These are phyloP conservation scores for Penicillium bovifimosum DNA, from an alignment of 495 filamentous ascomycete genomes.

Conservation along the genomic window DNA sequence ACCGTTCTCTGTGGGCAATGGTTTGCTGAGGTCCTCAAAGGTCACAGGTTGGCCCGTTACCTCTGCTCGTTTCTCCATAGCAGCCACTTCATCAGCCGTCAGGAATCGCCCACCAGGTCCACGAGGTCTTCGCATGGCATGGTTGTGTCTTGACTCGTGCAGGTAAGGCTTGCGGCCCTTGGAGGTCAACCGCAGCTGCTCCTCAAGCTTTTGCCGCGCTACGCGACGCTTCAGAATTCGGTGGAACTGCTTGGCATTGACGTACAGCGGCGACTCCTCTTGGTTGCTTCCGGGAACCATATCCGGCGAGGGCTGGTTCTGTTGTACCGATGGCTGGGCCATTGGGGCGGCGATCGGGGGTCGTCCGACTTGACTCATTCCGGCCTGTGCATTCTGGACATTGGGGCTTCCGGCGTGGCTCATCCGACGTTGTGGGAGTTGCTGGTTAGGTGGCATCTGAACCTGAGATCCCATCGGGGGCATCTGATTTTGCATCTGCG, in stretches of 20 bases:
- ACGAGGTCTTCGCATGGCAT: slow-evolving; percentile 93
- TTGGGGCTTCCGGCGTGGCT: slow-evolving; percentile 49
- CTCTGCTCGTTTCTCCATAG: slow-evolving; percentile 61
- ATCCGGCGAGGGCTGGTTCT: slow-evolving; percentile 77
- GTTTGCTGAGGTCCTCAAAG: slow-evolving; percentile 29
- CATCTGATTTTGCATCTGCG: slow-evolving; percentile 46
- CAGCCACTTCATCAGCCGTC: slow-evolving; percentile 94
- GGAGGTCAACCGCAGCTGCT: slow-evolving; percentile 80
- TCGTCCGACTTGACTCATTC: slow-evolving; percentile 46
- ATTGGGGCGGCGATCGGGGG: slow-evolving; percentile 43
- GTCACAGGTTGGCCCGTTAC: slow-evolving; percentile 24
- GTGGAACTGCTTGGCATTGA: slow-evolving; percentile 98
- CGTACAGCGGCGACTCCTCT: slow-evolving; percentile 93
- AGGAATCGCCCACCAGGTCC: slow-evolving; percentile 96
- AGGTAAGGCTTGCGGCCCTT: slow-evolving; percentile 97
- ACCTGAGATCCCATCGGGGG: slow-evolving; percentile 47
- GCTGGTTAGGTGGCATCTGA: slow-evolving; percentile 39
- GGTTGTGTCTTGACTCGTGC: slow-evolving; percentile 98
- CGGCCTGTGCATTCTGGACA: slow-evolving; percentile 40
- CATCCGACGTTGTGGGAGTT: slow-evolving; percentile 46
- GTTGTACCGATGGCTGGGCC: slow-evolving; percentile 48
- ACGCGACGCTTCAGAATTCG: slow-evolving; percentile 91
- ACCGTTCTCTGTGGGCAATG: slow-evolving; percentile 22
- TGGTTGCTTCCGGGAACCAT: slow-evolving; percentile 61
- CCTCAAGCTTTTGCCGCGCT: slow-evolving; percentile 88